Percentiles rank a stretch among this genome's conserved stretches.
Evolutionary conservation across 257 asterid genomes (phyloP).

Genomic region (Verbena officinalis): DNA sequence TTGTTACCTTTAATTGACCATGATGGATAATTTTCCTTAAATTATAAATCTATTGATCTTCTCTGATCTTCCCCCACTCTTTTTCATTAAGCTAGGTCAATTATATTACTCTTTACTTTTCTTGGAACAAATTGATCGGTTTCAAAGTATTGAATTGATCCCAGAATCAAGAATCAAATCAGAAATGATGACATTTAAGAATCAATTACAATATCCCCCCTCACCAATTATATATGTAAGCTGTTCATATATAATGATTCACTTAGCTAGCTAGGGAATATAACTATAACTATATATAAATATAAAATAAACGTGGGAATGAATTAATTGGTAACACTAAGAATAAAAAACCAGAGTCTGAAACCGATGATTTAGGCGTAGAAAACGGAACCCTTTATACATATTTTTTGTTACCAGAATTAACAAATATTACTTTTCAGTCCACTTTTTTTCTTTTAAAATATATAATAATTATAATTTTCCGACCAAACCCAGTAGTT

Average conservation of each 20-base stretch:
- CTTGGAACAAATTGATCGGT: constrained; percentile 4
- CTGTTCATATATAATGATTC: constrained; percentile 5
- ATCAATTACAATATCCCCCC: constrained; percentile 16
- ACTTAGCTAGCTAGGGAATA: constrained; percentile 16
- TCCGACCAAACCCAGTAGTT: constrained; percentile 31
- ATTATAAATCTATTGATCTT: no score
- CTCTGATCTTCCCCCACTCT: background rate
- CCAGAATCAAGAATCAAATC: constrained; percentile 38
- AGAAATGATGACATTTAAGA: constrained; percentile 13
- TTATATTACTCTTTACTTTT: constrained; percentile 27
- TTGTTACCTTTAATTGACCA: no score
- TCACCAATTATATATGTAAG: background rate
- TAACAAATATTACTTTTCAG: constrained; percentile 27
- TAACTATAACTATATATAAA: background rate
- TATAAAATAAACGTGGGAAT: constrained; percentile 13
- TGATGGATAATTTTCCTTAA: background rate
- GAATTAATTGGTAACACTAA: background rate
- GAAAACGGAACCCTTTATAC: constrained; percentile 43
- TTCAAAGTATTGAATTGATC: constrained; percentile 21
- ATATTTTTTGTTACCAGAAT: constrained; percentile 8
- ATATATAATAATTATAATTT: no score
- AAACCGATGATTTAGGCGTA: constrained; percentile 52
- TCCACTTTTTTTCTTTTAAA: background rate
- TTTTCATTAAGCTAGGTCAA: background rate
- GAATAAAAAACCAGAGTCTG: background rate